Evolutionary conservation across 179 eudicot genomes (phyloP).

Genomic region (Drosera spatulata): DNA sequence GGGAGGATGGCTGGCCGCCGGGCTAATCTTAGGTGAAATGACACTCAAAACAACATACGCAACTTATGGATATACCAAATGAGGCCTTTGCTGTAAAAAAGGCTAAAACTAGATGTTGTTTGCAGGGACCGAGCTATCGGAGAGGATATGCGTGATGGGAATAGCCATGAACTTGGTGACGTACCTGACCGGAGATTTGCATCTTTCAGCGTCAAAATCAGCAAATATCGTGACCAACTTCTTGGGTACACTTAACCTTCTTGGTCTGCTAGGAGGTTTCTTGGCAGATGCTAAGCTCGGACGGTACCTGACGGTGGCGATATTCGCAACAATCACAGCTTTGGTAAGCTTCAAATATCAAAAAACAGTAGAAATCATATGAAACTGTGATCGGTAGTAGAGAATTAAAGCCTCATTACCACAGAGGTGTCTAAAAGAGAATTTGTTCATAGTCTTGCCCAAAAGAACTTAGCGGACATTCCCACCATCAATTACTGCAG

Average conservation of each 20-base stretch:
- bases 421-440: too few relatives aligned
- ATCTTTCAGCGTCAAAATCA: constrained; percentile 63
- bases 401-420: not conserved
- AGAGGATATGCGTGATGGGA: constrained; percentile 40
- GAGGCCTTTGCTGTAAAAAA: too few relatives aligned
- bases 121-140: constrained; percentile 53
- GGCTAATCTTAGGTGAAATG: constrained; percentile 66
- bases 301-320: constrained; percentile 67
- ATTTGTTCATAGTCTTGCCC: too few relatives aligned
- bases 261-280: constrained; percentile 10
- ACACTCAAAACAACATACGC: not conserved
- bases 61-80: constrained; percentile 42
- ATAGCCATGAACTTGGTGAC: constrained; percentile 87
- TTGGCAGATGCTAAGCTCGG: constrained; percentile 87
- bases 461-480: too few relatives aligned
- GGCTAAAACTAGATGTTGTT: constrained; percentile 6
- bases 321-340: constrained; percentile 58
- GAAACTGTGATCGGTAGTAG: not conserved
- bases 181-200: constrained; percentile 66
- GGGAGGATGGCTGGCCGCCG: constrained; percentile 93
- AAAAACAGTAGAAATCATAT: not conserved
- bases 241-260: constrained; percentile 86
- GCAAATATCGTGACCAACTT: constrained; percentile 82
- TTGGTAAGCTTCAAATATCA: constrained; percentile 33
- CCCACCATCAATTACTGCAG: too few relatives aligned